Conservation (phyloP, 106 monocot species). For the Hemerocallis citrina region DNA sequence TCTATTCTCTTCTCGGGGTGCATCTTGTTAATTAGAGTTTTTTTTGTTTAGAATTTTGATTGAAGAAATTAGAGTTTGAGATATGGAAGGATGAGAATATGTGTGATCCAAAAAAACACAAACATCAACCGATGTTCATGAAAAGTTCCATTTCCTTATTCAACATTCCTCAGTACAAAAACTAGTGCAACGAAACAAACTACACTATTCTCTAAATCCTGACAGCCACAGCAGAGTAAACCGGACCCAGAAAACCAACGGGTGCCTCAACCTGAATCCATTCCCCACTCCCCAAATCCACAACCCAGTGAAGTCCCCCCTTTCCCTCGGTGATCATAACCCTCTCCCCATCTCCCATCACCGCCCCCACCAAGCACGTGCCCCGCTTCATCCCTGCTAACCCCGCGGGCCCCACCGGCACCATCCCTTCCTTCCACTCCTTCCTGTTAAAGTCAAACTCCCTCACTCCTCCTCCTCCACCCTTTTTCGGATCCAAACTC, state of each 20-base stretch:
- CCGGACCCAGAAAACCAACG: not conserved
- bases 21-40: no score
- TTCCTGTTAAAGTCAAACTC: slow-evolving; percentile 22
- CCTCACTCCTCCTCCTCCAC: slow-evolving; percentile 22
- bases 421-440: slow-evolving; percentile 18
- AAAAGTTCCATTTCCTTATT: no score
- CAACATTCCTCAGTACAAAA: no score
- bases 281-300: not conserved
- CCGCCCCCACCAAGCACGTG: slow-evolving; percentile 1
- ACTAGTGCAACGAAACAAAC: no score
- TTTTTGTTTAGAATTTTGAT: no score
- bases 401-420: not conserved
- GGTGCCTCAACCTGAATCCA: slow-evolving; percentile 3
- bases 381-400: not conserved
- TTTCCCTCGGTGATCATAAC: slow-evolving; percentile 18
- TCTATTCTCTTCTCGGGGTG: no score
- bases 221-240: no score
- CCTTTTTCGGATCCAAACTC: slow-evolving; percentile 3
- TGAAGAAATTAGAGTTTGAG: no score
- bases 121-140: no score
- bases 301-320: not conserved
- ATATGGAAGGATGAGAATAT: no score
- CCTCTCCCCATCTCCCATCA: slow-evolving; percentile 23
- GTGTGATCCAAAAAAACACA: no score
- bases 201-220: no score